These are phyloP conservation scores for Selaginella tamariscina DNA, from an alignment of 75 land plant genomes.

Conservation along the genomic window DNA sequence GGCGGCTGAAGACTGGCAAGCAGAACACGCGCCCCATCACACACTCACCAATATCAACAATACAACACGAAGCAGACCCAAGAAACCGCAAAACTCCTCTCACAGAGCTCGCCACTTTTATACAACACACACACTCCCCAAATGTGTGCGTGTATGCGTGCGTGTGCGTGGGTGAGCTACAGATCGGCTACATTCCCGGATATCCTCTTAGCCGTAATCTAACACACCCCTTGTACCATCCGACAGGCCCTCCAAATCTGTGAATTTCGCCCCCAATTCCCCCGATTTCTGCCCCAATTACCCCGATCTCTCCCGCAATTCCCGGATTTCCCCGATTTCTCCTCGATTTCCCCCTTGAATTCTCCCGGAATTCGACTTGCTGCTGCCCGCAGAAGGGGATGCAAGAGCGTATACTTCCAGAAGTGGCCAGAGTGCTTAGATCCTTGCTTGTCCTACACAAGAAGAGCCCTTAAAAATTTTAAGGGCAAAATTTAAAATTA, in stretches of 20 bases:
- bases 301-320: too few relatives aligned
- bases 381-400: background rate
- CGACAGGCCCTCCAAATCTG: conserved; percentile 1
- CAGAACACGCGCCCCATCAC: background rate
- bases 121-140: too few relatives aligned
- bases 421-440: background rate
- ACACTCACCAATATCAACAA: too few relatives aligned
- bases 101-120: too few relatives aligned
- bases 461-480: background rate
- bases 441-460: background rate
- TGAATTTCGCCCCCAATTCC: too few relatives aligned
- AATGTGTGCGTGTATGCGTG: too few relatives aligned
- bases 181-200: too few relatives aligned
- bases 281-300: too few relatives aligned
- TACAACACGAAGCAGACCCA: too few relatives aligned
- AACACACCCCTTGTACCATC: background rate
- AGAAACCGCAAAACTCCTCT: too few relatives aligned
- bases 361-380: background rate
- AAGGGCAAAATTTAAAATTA: background rate
- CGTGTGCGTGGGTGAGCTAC: too few relatives aligned
- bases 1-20: background rate
- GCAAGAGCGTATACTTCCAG: background rate
- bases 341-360: background rate
- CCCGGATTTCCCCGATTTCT: too few relatives aligned
- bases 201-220: background rate